phyloP scores from a whole-genome alignment of 2,329 filamentous ascomycete species.

The Alternaria sp. region DNA sequence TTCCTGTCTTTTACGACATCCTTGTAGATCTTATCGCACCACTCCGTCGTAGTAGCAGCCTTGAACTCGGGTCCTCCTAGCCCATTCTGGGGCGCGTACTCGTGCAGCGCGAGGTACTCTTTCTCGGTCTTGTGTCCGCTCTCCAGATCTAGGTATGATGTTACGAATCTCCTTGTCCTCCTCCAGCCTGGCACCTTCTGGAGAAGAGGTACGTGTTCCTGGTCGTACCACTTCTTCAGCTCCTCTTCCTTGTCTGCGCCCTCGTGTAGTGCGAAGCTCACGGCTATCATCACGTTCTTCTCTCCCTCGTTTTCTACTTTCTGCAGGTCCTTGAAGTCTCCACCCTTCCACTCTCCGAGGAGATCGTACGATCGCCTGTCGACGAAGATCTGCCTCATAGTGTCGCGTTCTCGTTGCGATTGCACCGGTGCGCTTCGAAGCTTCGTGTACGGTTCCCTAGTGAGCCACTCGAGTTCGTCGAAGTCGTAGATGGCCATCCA shows the following conservation, averaged over 20 bases:
- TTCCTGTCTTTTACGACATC: conserved; percentile 64
- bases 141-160: conserved; percentile 61
- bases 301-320: conserved; percentile 62
- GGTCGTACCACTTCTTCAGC: conserved; percentile 71
- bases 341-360: conserved; percentile 60
- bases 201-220: conserved; percentile 76
- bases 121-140: conserved; percentile 50
- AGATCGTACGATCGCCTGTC: conserved; percentile 75
- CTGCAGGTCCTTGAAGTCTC: conserved; percentile 67
- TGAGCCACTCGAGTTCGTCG: conserved; percentile 73
- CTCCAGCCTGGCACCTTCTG: conserved; percentile 80
- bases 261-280: conserved; percentile 65
- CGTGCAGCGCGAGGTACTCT: conserved; percentile 71
- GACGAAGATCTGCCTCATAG: conserved; percentile 71
- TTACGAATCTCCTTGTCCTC: conserved; percentile 73
- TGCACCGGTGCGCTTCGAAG: conserved; percentile 65
- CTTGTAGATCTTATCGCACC: conserved; percentile 64
- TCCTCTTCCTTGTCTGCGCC: conserved; percentile 60
- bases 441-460: conserved; percentile 71
- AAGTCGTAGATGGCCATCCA: conserved; percentile 87
- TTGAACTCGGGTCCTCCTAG: conserved; percentile 69
- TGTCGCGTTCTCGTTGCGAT: conserved; percentile 65
- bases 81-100: conserved; percentile 72
- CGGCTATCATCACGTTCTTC: conserved; percentile 65
- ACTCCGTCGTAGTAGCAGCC: conserved; percentile 67